Conservation (phyloP, 495 filamentous ascomycete genomes). For the Aspergillus nidulans region DNA sequence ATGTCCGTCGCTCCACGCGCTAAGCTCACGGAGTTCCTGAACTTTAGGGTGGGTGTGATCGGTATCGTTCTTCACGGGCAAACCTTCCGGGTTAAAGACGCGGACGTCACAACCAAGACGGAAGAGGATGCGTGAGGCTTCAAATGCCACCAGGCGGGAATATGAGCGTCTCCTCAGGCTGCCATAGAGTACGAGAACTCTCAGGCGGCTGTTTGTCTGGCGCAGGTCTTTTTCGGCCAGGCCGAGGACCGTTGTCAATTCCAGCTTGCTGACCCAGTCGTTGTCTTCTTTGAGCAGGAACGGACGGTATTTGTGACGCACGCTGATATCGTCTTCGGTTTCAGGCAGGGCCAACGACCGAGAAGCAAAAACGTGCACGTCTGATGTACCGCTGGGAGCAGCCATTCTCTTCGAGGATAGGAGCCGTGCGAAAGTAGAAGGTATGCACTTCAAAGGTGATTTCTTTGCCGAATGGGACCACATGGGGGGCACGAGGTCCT, state of each 20-base stretch:
- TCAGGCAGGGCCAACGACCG: slow-evolving; percentile 38
- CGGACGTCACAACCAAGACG: slow-evolving; percentile 66
- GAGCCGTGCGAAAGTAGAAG: too few relatives aligned
- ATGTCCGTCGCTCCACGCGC: slow-evolving; percentile 65
- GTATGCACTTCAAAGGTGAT: too few relatives aligned
- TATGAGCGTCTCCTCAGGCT: slow-evolving; percentile 59
- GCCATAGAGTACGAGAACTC: slow-evolving; percentile 61
- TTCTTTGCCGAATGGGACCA: too few relatives aligned
- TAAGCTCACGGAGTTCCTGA: slow-evolving; percentile 60
- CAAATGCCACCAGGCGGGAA: slow-evolving; percentile 56
- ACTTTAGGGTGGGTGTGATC: slow-evolving; percentile 58
- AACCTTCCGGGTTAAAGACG: slow-evolving; percentile 55
- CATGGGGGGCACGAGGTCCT: too few relatives aligned
- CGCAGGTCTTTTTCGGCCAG: slow-evolving; percentile 47
- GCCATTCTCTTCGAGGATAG: too few relatives aligned
- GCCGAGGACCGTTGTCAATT: slow-evolving; percentile 50
- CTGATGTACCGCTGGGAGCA: too few relatives aligned
- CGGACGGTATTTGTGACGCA: slow-evolving; percentile 54
- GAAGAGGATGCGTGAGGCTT: slow-evolving; percentile 59
- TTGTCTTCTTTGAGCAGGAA: slow-evolving; percentile 45
- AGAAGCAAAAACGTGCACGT: too few relatives aligned
- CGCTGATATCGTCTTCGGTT: slow-evolving; percentile 42
- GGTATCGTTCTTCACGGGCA: slow-evolving; percentile 62
- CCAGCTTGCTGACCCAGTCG: slow-evolving; percentile 56
- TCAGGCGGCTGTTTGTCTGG: slow-evolving; percentile 44